Percentiles rank a stretch among this genome's conserved stretches.
phyloP scores from a whole-genome alignment of 2,329 filamentous ascomycete genomes.

The Sporothrix globosa region DNA sequence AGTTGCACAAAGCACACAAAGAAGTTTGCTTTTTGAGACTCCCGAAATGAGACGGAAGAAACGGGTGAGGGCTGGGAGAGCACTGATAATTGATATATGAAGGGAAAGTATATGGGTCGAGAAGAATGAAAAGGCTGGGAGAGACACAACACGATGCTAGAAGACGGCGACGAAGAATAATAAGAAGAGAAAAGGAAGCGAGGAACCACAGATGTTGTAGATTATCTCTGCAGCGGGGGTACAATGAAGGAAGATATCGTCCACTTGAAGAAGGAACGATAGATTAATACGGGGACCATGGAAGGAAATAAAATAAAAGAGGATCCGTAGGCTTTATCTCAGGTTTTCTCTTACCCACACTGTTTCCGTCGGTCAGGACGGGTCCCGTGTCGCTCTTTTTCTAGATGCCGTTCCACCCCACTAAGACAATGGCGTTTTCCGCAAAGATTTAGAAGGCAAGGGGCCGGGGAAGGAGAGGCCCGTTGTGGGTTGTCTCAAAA shows the following conservation, averaged over 20 bases:
- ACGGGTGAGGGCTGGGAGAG: not conserved
- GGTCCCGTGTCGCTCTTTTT: conserved; percentile 2
- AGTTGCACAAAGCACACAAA: not conserved
- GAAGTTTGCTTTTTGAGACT: not conserved
- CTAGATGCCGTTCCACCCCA: not conserved
- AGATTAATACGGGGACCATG: not conserved
- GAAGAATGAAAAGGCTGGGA: not conserved
- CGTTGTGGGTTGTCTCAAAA: not conserved
- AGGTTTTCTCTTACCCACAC: not conserved
- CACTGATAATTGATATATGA: not conserved
- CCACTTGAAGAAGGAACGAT: conserved; percentile 1
- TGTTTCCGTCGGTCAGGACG: not conserved
- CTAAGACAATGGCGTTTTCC: conserved; percentile 1
- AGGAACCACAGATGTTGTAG: conserved; percentile 5
- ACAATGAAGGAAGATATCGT: not conserved
- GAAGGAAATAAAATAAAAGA: not conserved
- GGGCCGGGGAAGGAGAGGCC: conserved; percentile 9
- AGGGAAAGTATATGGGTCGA: not conserved
- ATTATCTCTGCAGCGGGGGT: conserved; percentile 6
- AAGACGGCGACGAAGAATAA: not conserved
- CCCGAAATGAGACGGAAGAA: not conserved
- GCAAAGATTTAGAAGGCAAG: conserved; percentile 15
- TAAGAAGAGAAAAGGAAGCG: not conserved
- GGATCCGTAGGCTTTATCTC: not conserved
- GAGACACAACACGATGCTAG: not conserved